Percentiles rank a stretch among this genome's conserved stretches.
These are phyloP conservation scores for Penicillium samsonianum DNA, from an alignment of 495 filamentous ascomycete genomes.

Conservation along the genomic window DNA sequence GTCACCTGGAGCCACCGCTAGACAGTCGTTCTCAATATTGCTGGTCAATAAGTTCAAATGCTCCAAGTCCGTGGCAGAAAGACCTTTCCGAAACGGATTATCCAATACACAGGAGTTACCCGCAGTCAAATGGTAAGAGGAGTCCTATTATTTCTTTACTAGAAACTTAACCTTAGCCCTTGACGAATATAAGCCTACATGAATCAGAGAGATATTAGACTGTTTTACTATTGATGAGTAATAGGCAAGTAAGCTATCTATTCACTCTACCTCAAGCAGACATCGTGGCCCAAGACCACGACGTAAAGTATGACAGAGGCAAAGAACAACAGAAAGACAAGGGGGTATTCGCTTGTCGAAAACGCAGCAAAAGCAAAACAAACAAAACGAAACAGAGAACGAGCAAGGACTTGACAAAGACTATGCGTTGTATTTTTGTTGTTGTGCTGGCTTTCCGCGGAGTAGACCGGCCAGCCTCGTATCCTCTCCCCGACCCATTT, in stretches of 20 bases:
- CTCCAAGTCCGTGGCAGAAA: too few relatives aligned
- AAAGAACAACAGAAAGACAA: conserved; percentile 9
- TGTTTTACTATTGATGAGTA: not conserved
- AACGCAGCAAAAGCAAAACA: not conserved
- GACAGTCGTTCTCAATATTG: too few relatives aligned
- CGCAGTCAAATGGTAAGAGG: too few relatives aligned
- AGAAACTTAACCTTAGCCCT: too few relatives aligned
- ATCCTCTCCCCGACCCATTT: conserved; percentile 1
- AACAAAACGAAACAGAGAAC: not conserved
- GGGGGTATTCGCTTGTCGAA: conserved; percentile 32
- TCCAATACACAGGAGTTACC: too few relatives aligned
- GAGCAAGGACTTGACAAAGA: conserved; percentile 2
- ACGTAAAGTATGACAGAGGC: not conserved
- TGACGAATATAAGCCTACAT: not conserved
- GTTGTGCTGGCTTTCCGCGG: conserved; percentile 16
- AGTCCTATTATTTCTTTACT: too few relatives aligned
- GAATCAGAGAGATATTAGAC: not conserved
- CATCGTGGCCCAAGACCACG: not conserved
- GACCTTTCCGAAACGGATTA: too few relatives aligned
- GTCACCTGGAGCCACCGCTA: too few relatives aligned
- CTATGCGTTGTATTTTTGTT: not conserved
- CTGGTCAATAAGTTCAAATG: too few relatives aligned
- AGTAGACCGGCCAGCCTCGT: conserved; percentile 3
- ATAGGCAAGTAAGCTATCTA: not conserved
- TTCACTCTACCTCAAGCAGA: not conserved